Conservation (phyloP, 1,284 basidiomycete species). For the Thecaphora frezii region DNA sequence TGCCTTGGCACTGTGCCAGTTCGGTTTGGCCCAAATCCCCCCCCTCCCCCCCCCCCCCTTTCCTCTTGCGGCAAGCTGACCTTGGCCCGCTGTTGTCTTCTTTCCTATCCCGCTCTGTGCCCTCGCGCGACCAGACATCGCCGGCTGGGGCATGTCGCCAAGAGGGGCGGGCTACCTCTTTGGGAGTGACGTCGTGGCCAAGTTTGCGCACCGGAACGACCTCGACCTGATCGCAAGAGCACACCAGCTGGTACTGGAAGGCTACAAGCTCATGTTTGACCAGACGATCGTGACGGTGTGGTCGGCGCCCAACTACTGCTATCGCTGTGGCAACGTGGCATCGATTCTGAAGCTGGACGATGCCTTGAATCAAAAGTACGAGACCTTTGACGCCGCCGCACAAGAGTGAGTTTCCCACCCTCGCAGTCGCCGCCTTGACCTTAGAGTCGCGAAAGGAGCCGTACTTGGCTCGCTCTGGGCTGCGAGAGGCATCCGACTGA, state of each 20-base stretch:
- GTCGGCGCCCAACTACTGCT: conserved; percentile 98
- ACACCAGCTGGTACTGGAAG: conserved; percentile 95
- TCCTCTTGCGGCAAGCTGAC: conserved; percentile 40
- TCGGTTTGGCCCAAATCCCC: no score
- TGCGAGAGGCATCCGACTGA: no score
- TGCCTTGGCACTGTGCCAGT: no score
- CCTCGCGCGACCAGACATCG: no score
- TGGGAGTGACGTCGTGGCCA: conserved; percentile 85
- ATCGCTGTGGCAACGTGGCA: conserved; percentile 62
- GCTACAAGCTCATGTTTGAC: conserved; percentile 98
- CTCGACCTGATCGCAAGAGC: conserved; percentile 94
- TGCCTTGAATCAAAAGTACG: conserved; percentile 55
- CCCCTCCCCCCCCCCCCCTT: not conserved
- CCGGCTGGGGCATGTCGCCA: conserved; percentile 83
- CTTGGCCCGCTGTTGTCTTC: not conserved
- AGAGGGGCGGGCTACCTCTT: conserved; percentile 94
- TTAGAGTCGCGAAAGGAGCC: no score
- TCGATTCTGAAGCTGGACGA: conserved; percentile 55
- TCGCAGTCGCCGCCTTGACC: no score
- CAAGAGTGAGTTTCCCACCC: conserved; percentile 25
- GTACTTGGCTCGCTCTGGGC: no score
- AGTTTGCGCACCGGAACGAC: conserved; percentile 85
- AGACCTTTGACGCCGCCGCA: conserved; percentile 51
- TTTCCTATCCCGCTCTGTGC: not conserved
- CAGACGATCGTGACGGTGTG: conserved; percentile 94